These are phyloP conservation scores for Cryomyces antarcticus DNA, from an alignment of 495 filamentous ascomycete genomes.

Conservation along the genomic window DNA sequence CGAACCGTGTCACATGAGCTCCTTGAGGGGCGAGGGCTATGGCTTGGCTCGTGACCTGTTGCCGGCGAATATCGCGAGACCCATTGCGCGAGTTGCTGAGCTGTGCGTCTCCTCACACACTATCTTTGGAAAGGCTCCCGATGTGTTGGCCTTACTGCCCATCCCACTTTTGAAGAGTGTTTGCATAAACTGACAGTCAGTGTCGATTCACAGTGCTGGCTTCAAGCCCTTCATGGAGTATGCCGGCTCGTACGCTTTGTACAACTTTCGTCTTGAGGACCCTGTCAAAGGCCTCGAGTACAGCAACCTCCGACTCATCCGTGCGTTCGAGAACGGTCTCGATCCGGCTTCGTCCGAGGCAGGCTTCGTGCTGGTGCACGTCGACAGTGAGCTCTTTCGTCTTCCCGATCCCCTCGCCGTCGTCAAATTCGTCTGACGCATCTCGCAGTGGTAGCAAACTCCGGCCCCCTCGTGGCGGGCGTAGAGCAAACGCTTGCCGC, in stretches of 20 bases:
- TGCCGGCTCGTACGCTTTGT: constrained; percentile 75
- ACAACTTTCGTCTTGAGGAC: constrained; percentile 62
- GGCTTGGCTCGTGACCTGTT: constrained; percentile 53
- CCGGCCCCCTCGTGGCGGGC: constrained; percentile 48
- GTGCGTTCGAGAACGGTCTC: constrained; percentile 72
- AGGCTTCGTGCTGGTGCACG: constrained; percentile 47
- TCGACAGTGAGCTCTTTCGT: constrained; percentile 8
- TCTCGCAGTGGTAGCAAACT: constrained; percentile 41
- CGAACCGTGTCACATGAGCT: constrained; percentile 79
- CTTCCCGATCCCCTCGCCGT: too few species aligned
- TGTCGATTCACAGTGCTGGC: constrained; percentile 23
- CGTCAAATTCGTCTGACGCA: too few species aligned
- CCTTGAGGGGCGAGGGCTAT: constrained; percentile 44
- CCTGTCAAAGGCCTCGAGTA: constrained; percentile 46
- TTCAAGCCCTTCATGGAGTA: constrained; percentile 92
- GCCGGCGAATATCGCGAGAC: constrained; percentile 47
- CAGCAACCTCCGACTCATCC: constrained; percentile 62
- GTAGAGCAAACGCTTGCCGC: constrained; percentile 42
- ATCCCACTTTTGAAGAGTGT: background rate
- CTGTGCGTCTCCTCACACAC: constrained; percentile 35
- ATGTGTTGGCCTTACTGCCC: background rate
- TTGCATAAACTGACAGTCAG: background rate
- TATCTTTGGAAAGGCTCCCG: background rate
- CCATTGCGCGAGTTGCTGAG: constrained; percentile 57
- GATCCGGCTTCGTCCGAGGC: constrained; percentile 78